phyloP scores from a whole-genome alignment of 345 rosid species.

The Populus davidiana region DNA sequence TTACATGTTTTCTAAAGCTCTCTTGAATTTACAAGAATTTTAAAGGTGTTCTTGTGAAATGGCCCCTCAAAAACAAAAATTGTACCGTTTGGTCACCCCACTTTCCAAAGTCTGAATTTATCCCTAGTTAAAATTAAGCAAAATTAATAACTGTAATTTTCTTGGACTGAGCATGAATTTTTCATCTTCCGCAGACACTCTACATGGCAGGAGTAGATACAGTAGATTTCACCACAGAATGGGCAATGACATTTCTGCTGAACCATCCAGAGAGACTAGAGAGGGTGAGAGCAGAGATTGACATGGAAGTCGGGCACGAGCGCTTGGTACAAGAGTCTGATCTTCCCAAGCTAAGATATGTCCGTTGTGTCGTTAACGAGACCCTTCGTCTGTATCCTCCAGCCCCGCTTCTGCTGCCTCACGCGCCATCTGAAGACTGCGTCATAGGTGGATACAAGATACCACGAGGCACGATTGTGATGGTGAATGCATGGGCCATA shows the following conservation, averaged over 20 bases:
- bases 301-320: constrained; percentile 15
- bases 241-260: constrained; percentile 40
- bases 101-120: no score
- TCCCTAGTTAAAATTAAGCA: no score
- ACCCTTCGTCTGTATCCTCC: constrained; percentile 20
- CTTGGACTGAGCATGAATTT: no score
- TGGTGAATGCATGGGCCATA: not conserved
- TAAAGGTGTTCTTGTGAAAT: no score
- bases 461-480: constrained; percentile 23
- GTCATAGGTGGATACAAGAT: constrained; percentile 23
- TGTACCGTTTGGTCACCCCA: no score
- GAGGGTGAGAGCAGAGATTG: constrained; percentile 21
- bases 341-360: constrained; percentile 14
- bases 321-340: constrained; percentile 26
- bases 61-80: no score
- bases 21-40: no score
- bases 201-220: constrained; percentile 33
- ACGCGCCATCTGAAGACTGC: constrained; percentile 22
- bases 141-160: no score
- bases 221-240: constrained; percentile 25
- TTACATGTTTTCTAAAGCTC: no score
- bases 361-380: constrained; percentile 24
- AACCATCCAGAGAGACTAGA: constrained; percentile 25
- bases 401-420: constrained; percentile 29
- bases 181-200: constrained; percentile 2